These are phyloP conservation scores for Hydnomerulius pinastri DNA, from an alignment of 768 basidiomycete genomes.

Conservation along the genomic window DNA sequence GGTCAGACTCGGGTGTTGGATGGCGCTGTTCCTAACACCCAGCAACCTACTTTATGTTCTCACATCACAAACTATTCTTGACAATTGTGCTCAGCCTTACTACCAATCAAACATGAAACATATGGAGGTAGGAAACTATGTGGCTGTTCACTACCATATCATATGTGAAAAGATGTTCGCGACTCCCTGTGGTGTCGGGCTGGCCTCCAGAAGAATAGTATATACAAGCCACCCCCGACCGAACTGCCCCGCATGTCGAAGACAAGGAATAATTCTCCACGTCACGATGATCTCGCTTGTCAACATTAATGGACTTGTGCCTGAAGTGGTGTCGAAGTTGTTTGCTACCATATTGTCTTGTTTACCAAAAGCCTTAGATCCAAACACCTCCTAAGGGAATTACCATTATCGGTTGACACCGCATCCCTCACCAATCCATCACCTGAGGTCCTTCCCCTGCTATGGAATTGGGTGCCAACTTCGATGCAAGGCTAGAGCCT, in stretches of 20 bases:
- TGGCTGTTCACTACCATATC: neutral
- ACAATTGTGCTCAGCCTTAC: neutral
- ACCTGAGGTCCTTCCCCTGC: neutral
- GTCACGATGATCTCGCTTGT: no score
- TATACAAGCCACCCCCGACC: no score
- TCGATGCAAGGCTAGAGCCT: constrained; percentile 77
- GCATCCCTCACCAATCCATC: neutral
- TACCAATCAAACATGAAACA: neutral
- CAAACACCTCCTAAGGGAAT: constrained; percentile 14
- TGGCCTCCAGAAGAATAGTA: no score
- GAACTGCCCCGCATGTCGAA: no score
- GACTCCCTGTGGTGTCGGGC: no score
- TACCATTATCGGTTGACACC: constrained; percentile 6
- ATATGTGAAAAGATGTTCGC: neutral
- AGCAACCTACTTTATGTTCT: neutral
- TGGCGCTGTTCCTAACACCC: neutral
- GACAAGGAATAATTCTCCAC: no score
- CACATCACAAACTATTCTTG: neutral
- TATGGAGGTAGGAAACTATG: neutral
- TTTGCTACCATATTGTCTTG: neutral
- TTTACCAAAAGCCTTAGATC: constrained; percentile 10
- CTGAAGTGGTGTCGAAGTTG: neutral
- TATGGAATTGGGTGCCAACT: constrained; percentile 68
- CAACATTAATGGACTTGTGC: no score
- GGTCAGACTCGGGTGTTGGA: no score